phyloP scores from a whole-genome alignment of 2,329 filamentous ascomycete genomes.

The Grosmannia penicillata region DNA sequence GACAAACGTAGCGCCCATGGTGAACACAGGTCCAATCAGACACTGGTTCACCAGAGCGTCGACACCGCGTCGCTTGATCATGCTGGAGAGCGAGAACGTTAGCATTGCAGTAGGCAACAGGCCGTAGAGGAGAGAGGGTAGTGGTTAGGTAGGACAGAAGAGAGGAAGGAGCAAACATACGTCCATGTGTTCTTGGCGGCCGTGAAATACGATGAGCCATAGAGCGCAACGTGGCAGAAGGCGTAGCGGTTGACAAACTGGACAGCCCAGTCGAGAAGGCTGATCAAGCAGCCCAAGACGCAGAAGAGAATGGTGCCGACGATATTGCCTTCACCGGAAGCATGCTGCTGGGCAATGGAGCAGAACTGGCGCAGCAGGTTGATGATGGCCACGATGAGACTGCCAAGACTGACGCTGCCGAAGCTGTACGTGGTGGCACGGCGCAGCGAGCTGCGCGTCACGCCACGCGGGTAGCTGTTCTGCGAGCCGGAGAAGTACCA shows the following conservation, averaged over 20 bases:
- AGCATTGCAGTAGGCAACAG: too few relatives aligned
- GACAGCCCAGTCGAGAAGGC: conserved; percentile 69
- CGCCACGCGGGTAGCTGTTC: conserved; percentile 54
- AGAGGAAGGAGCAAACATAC: conserved; percentile 18
- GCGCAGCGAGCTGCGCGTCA: conserved; percentile 70
- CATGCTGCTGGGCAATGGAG: conserved; percentile 57
- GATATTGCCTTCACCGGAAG: conserved; percentile 53
- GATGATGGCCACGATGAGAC: conserved; percentile 72
- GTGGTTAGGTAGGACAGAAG: neutral
- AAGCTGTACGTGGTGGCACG: conserved; percentile 83
- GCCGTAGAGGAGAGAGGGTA: neutral
- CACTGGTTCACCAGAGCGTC: conserved; percentile 85
- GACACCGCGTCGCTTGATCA: conserved; percentile 86
- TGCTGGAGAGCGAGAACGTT: conserved; percentile 19
- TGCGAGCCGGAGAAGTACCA: conserved; percentile 68
- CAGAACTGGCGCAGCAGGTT: conserved; percentile 72
- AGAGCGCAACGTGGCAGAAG: conserved; percentile 84
- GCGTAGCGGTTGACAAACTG: conserved; percentile 86
- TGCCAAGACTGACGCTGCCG: conserved; percentile 78
- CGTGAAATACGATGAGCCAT: conserved; percentile 75
- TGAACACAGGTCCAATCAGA: conserved; percentile 58
- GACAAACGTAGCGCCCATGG: conserved; percentile 70
- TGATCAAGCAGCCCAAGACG: conserved; percentile 60
- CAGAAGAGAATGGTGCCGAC: conserved; percentile 54
- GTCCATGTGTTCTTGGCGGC: conserved; percentile 82